Conservation (phyloP, 129 eudicot genomes). For the Flaveria brownii region DNA sequence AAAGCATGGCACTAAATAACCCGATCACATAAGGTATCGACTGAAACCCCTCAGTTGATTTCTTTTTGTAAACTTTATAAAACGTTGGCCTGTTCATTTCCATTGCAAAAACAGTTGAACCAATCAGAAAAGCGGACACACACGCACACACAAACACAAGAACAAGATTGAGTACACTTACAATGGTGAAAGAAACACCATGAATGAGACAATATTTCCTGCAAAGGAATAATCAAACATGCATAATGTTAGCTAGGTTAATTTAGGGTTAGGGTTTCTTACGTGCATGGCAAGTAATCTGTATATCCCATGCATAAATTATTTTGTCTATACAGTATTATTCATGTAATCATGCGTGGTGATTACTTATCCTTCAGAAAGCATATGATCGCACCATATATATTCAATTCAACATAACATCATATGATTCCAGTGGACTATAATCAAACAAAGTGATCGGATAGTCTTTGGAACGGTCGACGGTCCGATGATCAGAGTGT, state of each 20-base stretch:
- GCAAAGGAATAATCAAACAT: slow-evolving; percentile 15
- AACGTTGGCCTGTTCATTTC: slow-evolving; percentile 71
- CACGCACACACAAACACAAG: not conserved
- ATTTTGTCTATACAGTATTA: not conserved
- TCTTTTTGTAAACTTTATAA: slow-evolving; percentile 73
- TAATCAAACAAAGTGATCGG: not conserved
- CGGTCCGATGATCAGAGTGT: not conserved
- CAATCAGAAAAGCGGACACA: not conserved
- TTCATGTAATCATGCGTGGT: not conserved
- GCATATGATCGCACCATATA: not conserved
- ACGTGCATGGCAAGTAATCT: slow-evolving; percentile 18
- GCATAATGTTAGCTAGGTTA: not conserved
- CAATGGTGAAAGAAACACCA: slow-evolving; percentile 85
- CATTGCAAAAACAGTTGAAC: not conserved
- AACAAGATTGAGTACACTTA: slow-evolving; percentile 31
- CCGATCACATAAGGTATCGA: slow-evolving; percentile 78
- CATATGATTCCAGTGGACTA: not conserved
- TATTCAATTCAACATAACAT: not conserved
- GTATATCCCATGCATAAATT: slow-evolving; percentile 17
- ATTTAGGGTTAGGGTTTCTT: slow-evolving; percentile 9
- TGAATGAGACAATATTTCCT: slow-evolving; percentile 75
- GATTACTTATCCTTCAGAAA: not conserved
- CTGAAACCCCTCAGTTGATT: slow-evolving; percentile 86
- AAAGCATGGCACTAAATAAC: slow-evolving; percentile 81
- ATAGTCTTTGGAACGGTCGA: no score